Evolutionary conservation across 305 asterid genomes (phyloP).

Genomic region (Ajuga reptans): DNA sequence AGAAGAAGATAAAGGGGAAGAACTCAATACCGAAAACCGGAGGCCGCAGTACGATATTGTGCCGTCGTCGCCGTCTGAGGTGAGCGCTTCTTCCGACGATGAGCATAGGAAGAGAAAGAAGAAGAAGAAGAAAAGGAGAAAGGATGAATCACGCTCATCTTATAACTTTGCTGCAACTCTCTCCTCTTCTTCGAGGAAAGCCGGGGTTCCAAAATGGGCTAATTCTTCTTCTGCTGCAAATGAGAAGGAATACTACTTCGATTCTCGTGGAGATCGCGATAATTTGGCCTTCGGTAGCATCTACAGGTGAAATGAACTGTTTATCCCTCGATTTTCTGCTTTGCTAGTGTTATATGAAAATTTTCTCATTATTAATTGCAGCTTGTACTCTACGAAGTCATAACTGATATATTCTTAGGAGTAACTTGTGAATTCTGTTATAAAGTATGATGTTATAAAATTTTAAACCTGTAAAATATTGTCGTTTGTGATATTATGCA

Average conservation of each 20-base stretch:
- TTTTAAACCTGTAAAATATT: background rate
- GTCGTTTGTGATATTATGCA: background rate
- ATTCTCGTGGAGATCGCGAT: slow-evolving; percentile 79
- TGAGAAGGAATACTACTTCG: slow-evolving; percentile 80
- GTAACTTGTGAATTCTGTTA: background rate
- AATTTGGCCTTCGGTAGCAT: slow-evolving; percentile 77
- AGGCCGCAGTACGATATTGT: slow-evolving; percentile 49
- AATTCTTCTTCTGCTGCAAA: slow-evolving; percentile 34
- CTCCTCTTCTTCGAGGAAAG: slow-evolving; percentile 50
- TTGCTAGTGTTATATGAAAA: background rate
- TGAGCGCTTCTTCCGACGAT: slow-evolving; percentile 32
- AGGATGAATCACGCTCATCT: slow-evolving; percentile 29
- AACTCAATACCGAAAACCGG: slow-evolving; percentile 13
- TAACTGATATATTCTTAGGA: too few species aligned
- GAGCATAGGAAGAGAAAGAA: slow-evolving; percentile 34
- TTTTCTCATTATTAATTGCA: slow-evolving; percentile 3
- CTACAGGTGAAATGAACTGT: slow-evolving; percentile 47
- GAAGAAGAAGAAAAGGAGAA: slow-evolving; percentile 43
- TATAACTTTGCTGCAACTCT: slow-evolving; percentile 35
- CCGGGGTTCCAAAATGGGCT: slow-evolving; percentile 61
- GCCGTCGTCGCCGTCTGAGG: slow-evolving; percentile 54
- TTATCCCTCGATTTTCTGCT: background rate
- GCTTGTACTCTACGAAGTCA: background rate
- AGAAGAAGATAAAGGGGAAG: slow-evolving; percentile 26
- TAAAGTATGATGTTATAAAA: background rate